Percentiles rank a stretch among this genome's conserved stretches.
These are phyloP conservation scores for Cicer cuneatum DNA, from an alignment of 306 rosid species.

Conservation along the genomic window DNA sequence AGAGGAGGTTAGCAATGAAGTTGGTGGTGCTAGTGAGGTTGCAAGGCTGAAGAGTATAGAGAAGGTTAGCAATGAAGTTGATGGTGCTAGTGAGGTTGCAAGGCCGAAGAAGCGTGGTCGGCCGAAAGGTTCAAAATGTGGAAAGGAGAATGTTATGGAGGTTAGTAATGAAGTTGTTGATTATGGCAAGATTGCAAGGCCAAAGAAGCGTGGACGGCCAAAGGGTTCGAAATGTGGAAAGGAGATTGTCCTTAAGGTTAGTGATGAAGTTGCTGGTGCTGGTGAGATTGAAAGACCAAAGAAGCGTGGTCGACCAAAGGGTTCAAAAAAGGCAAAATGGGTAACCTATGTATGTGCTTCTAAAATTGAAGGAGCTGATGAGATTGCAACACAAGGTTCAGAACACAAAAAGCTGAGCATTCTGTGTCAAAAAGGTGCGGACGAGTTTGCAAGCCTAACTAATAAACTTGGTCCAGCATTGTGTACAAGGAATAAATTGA, in stretches of 20 bases:
- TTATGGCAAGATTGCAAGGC: constrained; percentile 1
- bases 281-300: constrained; percentile 1
- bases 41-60: neutral
- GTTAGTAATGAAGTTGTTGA: constrained; percentile 31
- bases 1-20: constrained; percentile 27
- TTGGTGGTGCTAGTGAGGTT: constrained; percentile 3
- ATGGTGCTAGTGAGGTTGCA: neutral
- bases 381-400: constrained; percentile 14
- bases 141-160: neutral
- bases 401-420: constrained; percentile 37
- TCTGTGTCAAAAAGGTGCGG: neutral
- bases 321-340: constrained; percentile 17
- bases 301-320: constrained; percentile 44
- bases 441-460: neutral
- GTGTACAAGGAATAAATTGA: constrained; percentile 16
- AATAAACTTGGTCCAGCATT: constrained; percentile 5
- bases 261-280: neutral
- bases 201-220: constrained; percentile 16
- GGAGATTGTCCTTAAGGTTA: neutral
- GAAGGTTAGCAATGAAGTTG: constrained; percentile 11
- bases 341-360: neutral
- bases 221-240: constrained; percentile 1
- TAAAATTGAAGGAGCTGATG: constrained; percentile 16
- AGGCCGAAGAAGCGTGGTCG: constrained; percentile 37
- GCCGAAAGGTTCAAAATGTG: constrained; percentile 31